These are phyloP conservation scores for Trypanosomatidae sp. DNA, from an alignment of 208 protist species.

Conservation along the genomic window DNA sequence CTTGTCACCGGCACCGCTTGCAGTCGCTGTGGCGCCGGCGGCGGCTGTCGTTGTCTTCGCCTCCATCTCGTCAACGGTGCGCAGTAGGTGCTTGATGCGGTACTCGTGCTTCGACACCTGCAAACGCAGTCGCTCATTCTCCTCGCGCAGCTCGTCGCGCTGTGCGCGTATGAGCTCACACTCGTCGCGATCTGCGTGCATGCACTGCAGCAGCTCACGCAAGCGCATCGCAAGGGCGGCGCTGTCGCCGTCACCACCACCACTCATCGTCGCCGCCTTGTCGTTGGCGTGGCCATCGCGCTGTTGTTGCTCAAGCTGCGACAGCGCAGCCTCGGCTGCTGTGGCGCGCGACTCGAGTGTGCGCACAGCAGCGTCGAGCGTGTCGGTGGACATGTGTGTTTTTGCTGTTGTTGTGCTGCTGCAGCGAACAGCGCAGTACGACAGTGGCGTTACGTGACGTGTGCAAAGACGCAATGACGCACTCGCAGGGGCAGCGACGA, in stretches of 20 bases:
- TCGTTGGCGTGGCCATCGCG: too few species aligned
- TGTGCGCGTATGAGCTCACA: conserved; percentile 62
- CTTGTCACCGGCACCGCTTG: not conserved
- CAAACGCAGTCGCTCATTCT: conserved; percentile 51
- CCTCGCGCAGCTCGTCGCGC: conserved; percentile 58
- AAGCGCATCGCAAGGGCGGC: conserved; percentile 18
- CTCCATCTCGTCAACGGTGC: conserved; percentile 66
- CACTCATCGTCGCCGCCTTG: conserved; percentile 13
- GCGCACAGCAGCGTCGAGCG: too few species aligned
- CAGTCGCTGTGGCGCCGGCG: not conserved
- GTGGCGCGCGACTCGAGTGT: too few species aligned
- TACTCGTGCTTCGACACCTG: conserved; percentile 69
- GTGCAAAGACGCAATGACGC: too few species aligned
- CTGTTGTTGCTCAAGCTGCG: too few species aligned
- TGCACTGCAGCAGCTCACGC: conserved; percentile 32
- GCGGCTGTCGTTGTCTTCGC: conserved; percentile 1
- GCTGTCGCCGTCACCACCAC: conserved; percentile 1
- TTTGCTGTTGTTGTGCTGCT: too few species aligned
- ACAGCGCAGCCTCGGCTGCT: too few species aligned
- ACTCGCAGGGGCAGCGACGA: too few species aligned
- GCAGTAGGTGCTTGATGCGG: conserved; percentile 74
- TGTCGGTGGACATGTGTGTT: too few species aligned
- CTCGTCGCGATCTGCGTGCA: conserved; percentile 62
- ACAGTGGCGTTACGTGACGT: too few species aligned
- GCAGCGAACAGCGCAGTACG: too few species aligned